Base-by-base conservation (phyloP, 352 stramenopile genomes). In the Globisporangium mamillatum region DNA sequence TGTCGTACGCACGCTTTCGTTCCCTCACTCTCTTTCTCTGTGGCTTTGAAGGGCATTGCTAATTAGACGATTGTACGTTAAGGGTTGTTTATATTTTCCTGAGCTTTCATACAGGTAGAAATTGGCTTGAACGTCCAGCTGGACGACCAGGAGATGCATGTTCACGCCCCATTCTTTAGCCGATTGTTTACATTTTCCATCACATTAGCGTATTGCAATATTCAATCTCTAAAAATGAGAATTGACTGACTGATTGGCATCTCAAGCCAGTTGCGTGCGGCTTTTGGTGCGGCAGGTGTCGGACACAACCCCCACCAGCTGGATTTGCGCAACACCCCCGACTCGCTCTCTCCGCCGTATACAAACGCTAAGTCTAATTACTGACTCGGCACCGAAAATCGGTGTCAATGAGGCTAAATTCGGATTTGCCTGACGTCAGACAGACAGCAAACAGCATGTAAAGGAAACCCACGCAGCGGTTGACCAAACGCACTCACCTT, bases 321-420 rank as follows among this genome's bases (percentile, higher is more conserved):
- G 56, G 20, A 12, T 62, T 62, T 38, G 56, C 56, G 56, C 56
- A 62, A 62, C 56, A 20, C 22, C 18, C 18, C 54, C 32, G 6
- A 3, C 27, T 46, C 25, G 27, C 55, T 46, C 55, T 25, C 56
- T 29, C 10, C 7, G 3, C 7, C 20, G 8, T n/a, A 32, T 62
- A 62, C 56, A 44, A 62, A 32, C 5, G 3, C 20, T 32, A 50
- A 62, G 32, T 50, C 4, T 12, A 62, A 50, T 36, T 56, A 56
- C 50, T 56, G 50, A 56, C 50, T 56, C 50, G 22, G 54, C 54
- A 24, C 54, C 54, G 25, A 41, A 32, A 41, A n/a, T 32, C 29
- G 29, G 2, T 32, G 29, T 2, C 29, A 4, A 32, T 24, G 16
- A 20, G 14, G 25, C 54, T 38, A 46, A 25, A 27, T 32, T 36